Evolutionary conservation across 352 stramenopile species (phyloP).

Genomic region (Saprolegnia diclina): DNA sequence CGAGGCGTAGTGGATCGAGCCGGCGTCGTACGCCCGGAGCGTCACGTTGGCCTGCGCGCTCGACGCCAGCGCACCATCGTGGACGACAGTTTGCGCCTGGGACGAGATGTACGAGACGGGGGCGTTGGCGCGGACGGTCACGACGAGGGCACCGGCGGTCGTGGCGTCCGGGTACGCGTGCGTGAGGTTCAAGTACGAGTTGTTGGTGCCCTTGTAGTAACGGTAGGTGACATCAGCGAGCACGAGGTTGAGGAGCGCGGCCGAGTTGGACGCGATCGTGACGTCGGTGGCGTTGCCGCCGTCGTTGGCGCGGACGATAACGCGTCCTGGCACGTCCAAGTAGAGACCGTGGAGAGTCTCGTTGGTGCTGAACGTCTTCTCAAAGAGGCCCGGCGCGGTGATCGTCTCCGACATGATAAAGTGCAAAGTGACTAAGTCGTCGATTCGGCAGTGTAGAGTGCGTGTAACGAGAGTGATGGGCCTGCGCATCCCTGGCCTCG

Average conservation of each 20-base stretch:
- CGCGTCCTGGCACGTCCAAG: conserved; percentile 15
- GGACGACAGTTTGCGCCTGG: conserved; percentile 9
- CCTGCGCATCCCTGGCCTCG: too few species aligned
- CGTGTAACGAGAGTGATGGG: too few species aligned
- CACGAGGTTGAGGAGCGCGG: conserved; percentile 15
- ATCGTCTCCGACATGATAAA: conserved; percentile 15
- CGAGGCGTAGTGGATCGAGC: conserved; percentile 7
- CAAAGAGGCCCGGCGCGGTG: conserved; percentile 2
- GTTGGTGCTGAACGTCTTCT: conserved; percentile 19
- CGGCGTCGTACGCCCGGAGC: background rate
- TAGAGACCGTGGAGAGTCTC: conserved; percentile 4
- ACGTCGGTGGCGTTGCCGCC: conserved; percentile 3
- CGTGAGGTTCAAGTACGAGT: conserved; percentile 25
- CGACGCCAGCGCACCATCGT: background rate
- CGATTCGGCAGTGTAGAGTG: too few species aligned
- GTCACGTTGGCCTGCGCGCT: conserved; percentile 17
- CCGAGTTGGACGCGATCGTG: conserved; percentile 12
- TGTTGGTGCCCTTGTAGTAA: background rate
- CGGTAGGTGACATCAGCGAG: background rate
- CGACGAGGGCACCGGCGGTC: conserved; percentile 6
- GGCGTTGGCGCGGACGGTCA: background rate
- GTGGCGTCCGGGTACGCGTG: background rate
- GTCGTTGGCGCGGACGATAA: conserved; percentile 5
- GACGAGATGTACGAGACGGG: conserved; percentile 16
- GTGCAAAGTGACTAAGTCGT: background rate